A percentile compares a stretch with the other conserved stretches of the same genome.
These are phyloP conservation scores for Cadophora gregata DNA, from an alignment of 2,329 filamentous ascomycete species.

Conservation along the genomic window DNA sequence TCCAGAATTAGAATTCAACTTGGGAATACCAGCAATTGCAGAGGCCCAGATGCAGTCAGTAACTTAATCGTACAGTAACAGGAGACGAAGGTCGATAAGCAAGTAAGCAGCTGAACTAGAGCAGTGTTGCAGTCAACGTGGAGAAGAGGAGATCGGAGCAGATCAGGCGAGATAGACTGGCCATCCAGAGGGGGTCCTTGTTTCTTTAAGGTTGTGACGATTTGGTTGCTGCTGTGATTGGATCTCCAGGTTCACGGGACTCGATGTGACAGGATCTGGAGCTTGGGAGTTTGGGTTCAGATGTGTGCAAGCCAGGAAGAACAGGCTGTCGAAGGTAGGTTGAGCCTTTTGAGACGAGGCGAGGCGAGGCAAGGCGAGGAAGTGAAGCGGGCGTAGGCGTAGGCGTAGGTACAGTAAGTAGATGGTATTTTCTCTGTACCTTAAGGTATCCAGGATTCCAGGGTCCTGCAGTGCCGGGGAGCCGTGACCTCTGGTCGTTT, in stretches of 20 bases:
- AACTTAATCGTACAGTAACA: slow-evolving; percentile 5
- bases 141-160: slow-evolving; percentile 9
- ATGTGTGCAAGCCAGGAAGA: slow-evolving; percentile 14
- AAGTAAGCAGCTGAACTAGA: background rate
- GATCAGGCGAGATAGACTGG: background rate
- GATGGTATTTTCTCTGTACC: too few species aligned
- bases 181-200: slow-evolving; percentile 6
- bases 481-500: slow-evolving; percentile 36
- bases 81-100: background rate
- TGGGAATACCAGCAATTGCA: slow-evolving; percentile 3
- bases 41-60: slow-evolving; percentile 8
- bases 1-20: slow-evolving; percentile 14
- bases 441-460: slow-evolving; percentile 21
- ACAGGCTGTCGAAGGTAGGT: slow-evolving; percentile 19
- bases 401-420: background rate
- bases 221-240: slow-evolving; percentile 18
- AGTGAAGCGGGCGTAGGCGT: slow-evolving; percentile 14
- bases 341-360: slow-evolving; percentile 27
- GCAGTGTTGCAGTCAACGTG: slow-evolving; percentile 3
- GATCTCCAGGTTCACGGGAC: slow-evolving; percentile 21
- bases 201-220: slow-evolving; percentile 14
- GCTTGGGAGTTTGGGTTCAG: slow-evolving; percentile 19
- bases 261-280: slow-evolving; percentile 24
- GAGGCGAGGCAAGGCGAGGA: slow-evolving; percentile 24
- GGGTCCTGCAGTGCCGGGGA: slow-evolving; percentile 28